Base-by-base conservation (phyloP, 371 early-diverging fungal genomes). In the Lichtheimia ornata region DNA sequence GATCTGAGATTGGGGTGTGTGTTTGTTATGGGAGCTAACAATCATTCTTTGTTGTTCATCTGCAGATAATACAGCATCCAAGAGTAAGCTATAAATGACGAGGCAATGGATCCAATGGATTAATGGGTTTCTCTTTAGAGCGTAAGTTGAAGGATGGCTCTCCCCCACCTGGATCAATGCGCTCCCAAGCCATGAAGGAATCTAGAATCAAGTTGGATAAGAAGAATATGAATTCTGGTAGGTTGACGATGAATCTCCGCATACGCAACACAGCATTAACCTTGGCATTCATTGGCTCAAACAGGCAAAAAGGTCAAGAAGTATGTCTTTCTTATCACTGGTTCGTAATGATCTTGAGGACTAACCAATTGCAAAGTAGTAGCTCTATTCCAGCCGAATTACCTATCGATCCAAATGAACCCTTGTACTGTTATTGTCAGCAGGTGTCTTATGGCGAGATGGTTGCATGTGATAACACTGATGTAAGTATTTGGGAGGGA, bases 391-490 rank as follows among this genome's bases (percentile, higher is more conserved):
- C 82, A 43, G 62, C 80, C 49, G 96, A 95, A 53, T 64, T 93
- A 44, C 85, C 90, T 0, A 91, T 95, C 62, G 97, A 98, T 75
- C 97, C 97, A 7, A 93, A 96, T 72, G 98, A 97, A 74, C 96
- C 95, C 18, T 82, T 88, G 1, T 98, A 98, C 70, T 98, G 98
- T 69, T 91, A 92, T 59, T 98, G 98, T 61, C 86, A 92, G 52
- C 93, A 95, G 71, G 94, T 98, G 5, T 96, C 96, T 17, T 97
- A 87, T 69, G 98, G 98, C 14, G 95, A 96, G 58, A 98, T 98
- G 98, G 93, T 98, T 54, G 98, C 91, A 15, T 97, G 98, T 72
- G 98, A 97, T 67, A 92, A 94, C 57, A 82, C 83, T 14, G 93
- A 94, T 61, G 93, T 93, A 85, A 67, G 83, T 75, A 11, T 43